Conservation (phyloP, 2,329 filamentous ascomycete species). For the Diaporthe sp. region DNA sequence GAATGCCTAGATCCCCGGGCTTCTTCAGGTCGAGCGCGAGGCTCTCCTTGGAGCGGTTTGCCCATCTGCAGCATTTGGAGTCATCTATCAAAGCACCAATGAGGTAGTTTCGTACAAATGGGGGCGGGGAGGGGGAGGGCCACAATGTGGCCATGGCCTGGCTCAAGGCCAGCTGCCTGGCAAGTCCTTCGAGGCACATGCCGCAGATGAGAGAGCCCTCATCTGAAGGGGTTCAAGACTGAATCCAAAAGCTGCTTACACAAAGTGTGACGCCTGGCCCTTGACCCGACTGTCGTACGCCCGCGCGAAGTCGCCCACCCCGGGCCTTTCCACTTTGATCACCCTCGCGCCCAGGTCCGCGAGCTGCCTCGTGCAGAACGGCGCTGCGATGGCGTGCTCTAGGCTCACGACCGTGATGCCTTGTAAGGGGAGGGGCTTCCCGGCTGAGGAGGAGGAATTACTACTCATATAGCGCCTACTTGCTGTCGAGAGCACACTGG, state of each 20-base stretch:
- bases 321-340: slow-evolving; percentile 65
- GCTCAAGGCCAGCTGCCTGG: no score
- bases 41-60: slow-evolving; percentile 64
- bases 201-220: not conserved
- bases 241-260: slow-evolving; percentile 39
- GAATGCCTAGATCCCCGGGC: slow-evolving; percentile 50
- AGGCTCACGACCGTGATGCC: slow-evolving; percentile 63
- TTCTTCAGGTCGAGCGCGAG: slow-evolving; percentile 61
- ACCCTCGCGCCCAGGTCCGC: slow-evolving; percentile 64
- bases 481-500: not conserved
- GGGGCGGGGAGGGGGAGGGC: not conserved
- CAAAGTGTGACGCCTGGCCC: slow-evolving; percentile 62
- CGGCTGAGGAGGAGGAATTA: not conserved
- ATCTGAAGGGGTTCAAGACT: not conserved
- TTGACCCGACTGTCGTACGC: slow-evolving; percentile 60
- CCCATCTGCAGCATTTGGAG: slow-evolving; percentile 47
- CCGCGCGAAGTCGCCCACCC: slow-evolving; percentile 62
- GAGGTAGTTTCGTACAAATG: not conserved
- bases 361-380: slow-evolving; percentile 64
- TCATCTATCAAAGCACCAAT: not conserved
- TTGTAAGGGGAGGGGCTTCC: slow-evolving; percentile 36
- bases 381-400: slow-evolving; percentile 65
- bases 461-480: not conserved
- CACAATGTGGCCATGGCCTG: not conserved
- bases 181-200: not conserved